Conservation (phyloP, 805 yeast genomes). For the Yarrowia sp. region DNA sequence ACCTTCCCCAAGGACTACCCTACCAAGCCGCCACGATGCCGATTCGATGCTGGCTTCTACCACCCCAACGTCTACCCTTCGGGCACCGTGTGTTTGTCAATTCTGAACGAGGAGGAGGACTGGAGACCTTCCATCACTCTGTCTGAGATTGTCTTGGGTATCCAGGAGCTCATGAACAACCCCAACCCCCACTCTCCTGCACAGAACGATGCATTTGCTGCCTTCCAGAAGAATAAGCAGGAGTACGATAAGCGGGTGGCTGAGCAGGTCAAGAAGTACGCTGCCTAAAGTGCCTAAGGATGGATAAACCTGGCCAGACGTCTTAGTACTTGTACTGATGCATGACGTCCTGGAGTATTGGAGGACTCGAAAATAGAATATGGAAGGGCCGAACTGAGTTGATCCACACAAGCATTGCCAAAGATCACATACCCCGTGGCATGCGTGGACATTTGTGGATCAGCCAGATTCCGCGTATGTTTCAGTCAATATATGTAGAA, state of each 20-base stretch:
- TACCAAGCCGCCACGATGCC: conserved; percentile 92
- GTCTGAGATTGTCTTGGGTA: conserved; percentile 84
- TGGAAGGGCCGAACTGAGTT: background rate
- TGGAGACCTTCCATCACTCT: conserved; percentile 97
- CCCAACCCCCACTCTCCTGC: conserved; percentile 98
- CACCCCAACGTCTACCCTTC: conserved; percentile 98
- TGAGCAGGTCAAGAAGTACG: conserved; percentile 75
- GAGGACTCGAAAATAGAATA: background rate
- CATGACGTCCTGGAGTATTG: background rate
- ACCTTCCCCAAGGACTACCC: conserved; percentile 87
- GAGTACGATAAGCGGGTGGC: conserved; percentile 71
- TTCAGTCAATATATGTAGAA: background rate
- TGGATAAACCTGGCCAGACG: no score
- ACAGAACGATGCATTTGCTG: conserved; percentile 82
- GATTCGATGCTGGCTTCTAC: conserved; percentile 83
- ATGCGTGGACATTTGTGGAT: background rate
- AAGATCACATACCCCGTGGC: background rate
- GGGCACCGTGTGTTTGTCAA: conserved; percentile 91
- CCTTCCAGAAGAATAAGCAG: conserved; percentile 60
- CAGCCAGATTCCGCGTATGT: background rate
- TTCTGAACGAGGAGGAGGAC: conserved; percentile 90
- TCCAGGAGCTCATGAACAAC: conserved; percentile 81
- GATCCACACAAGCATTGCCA: background rate
- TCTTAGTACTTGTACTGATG: background rate
- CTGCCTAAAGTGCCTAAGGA: conserved; percentile 32